A percentile compares a stretch with the other conserved stretches of the same genome.
These are phyloP conservation scores for Kodamaea sagamina DNA, from an alignment of 805 yeast species.

Conservation along the genomic window DNA sequence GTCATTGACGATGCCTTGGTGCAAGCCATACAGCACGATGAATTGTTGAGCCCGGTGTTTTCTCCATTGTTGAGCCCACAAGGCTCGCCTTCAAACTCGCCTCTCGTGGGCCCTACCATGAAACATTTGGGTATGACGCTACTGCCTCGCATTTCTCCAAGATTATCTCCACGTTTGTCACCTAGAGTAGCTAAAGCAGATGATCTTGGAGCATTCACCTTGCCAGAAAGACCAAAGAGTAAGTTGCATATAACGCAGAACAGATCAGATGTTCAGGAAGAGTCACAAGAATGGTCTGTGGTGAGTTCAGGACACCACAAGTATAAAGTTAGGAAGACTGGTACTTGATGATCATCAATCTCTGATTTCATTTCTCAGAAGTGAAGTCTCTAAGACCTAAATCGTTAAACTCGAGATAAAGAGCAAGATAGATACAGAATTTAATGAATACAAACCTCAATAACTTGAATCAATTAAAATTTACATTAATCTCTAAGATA, in stretches of 20 bases:
- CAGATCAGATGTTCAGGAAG: background rate
- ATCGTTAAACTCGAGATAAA: too few species aligned
- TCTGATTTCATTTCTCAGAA: too few species aligned
- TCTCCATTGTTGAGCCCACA: conserved; percentile 39
- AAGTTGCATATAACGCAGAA: conserved; percentile 12
- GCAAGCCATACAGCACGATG: conserved; percentile 50
- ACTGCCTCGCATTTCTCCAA: conserved; percentile 8
- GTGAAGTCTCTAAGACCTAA: too few species aligned
- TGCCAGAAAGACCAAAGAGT: conserved; percentile 10
- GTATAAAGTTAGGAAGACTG: conserved; percentile 6
- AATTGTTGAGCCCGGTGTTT: conserved; percentile 46
- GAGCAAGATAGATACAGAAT: too few species aligned
- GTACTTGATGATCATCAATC: background rate
- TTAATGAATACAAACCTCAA: too few species aligned
- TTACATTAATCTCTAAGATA: background rate
- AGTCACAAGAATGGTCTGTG: conserved; percentile 4
- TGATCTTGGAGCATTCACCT: conserved; percentile 1
- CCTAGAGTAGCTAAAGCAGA: conserved; percentile 1
- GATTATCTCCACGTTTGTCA: conserved; percentile 10
- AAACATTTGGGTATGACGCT: conserved; percentile 4
- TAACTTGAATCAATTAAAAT: background rate
- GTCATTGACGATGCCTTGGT: conserved; percentile 51
- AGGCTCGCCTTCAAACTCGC: conserved; percentile 13
- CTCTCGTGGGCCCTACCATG: conserved; percentile 7
- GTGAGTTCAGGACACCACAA: conserved; percentile 10